These are phyloP conservation scores for Cantharellus cinnabarinus DNA, from an alignment of 768 basidiomycete species.

Conservation along the genomic window DNA sequence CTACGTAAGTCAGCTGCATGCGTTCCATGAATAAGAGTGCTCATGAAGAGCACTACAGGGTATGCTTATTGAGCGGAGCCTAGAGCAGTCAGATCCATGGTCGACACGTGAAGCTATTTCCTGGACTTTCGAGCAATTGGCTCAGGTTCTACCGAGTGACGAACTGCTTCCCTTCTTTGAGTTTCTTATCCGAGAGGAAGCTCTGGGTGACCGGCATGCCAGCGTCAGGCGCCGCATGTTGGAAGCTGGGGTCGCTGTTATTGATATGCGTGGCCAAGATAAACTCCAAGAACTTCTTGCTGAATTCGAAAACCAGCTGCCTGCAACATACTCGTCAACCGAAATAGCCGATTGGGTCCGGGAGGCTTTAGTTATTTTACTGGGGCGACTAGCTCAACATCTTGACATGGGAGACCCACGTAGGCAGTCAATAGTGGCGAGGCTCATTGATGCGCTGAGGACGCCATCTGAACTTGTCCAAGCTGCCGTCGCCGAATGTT, in stretches of 20 bases:
- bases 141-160: conserved; percentile 39
- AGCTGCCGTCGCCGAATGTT: conserved; percentile 86
- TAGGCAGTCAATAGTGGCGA: conserved; percentile 61
- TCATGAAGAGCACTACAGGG: conserved; percentile 32
- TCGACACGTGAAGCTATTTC: conserved; percentile 58
- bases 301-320: conserved; percentile 64
- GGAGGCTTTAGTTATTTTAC: conserved; percentile 85
- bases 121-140: conserved; percentile 40
- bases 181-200: conserved; percentile 71
- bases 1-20: conserved; percentile 36
- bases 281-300: conserved; percentile 54
- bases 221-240: conserved; percentile 79
- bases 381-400: conserved; percentile 82
- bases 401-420: conserved; percentile 57
- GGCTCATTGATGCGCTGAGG: conserved; percentile 72
- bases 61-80: conserved; percentile 72
- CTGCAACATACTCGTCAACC: conserved; percentile 22
- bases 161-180: conserved; percentile 55
- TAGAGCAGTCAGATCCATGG: conserved; percentile 85
- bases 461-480: conserved; percentile 95
- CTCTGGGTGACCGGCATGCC: conserved; percentile 64
- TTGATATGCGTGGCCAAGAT: conserved; percentile 63
- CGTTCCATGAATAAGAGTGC: too few relatives aligned
- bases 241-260: conserved; percentile 56
- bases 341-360: conserved; percentile 76